These are phyloP conservation scores for Astrephomene gubernaculifera DNA, from an alignment of 139 green algal genomes.

Conservation along the genomic window DNA sequence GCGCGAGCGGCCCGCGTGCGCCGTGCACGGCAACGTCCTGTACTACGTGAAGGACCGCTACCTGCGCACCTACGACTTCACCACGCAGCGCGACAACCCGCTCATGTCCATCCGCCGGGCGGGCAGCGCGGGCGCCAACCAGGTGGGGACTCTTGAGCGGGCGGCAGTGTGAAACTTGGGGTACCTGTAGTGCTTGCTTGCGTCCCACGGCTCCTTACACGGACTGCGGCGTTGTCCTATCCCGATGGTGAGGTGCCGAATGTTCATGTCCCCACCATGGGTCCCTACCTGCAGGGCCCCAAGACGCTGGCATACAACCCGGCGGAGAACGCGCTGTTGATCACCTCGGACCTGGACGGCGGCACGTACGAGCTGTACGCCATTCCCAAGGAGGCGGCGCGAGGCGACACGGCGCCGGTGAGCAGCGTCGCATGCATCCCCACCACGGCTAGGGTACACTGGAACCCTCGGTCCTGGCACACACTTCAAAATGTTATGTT, in stretches of 20 bases:
- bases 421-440: too few species aligned
- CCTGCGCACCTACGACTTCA: slow-evolving; percentile 94
- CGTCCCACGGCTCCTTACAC: too few species aligned
- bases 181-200: too few species aligned
- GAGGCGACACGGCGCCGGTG: slow-evolving; percentile 69
- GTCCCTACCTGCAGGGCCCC: slow-evolving; percentile 44
- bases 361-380: slow-evolving; percentile 97
- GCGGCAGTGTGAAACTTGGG: too few species aligned
- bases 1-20: slow-evolving; percentile 95
- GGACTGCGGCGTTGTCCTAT: too few species aligned
- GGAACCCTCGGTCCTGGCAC: too few species aligned
- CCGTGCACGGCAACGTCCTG: slow-evolving; percentile 81
- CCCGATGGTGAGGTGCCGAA: too few species aligned
- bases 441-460: not conserved
- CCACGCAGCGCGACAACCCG: slow-evolving; percentile 88
- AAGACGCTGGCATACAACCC: slow-evolving; percentile 96
- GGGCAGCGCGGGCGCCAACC: slow-evolving; percentile 55
- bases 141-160: slow-evolving; percentile 42
- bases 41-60: slow-evolving; percentile 99
- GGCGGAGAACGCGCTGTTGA: slow-evolving; percentile 95
- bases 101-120: slow-evolving; percentile 90
- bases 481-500: too few species aligned
- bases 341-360: slow-evolving; percentile 92
- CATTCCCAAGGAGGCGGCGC: slow-evolving; percentile 86
- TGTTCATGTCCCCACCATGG: not conserved